These are phyloP conservation scores for Uncinocarpus reesii DNA, from an alignment of 2,329 filamentous ascomycete genomes.

Conservation along the genomic window DNA sequence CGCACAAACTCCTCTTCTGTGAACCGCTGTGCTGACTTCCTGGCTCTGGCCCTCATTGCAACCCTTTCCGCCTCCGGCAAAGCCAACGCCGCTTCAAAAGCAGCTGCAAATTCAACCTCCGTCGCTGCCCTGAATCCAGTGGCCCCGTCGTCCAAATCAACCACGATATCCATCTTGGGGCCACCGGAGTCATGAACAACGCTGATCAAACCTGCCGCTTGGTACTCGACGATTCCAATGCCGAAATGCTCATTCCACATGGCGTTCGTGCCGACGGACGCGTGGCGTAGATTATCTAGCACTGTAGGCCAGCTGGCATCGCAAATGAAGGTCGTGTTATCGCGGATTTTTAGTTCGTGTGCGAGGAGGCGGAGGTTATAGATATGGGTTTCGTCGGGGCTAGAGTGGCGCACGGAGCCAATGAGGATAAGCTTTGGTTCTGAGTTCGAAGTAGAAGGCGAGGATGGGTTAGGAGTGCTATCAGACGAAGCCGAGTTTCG, in stretches of 20 bases:
- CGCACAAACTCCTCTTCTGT: constrained; percentile 75
- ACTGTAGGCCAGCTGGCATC: constrained; percentile 86
- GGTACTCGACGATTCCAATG: constrained; percentile 96
- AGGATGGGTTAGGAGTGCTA: neutral
- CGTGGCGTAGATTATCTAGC: constrained; percentile 62
- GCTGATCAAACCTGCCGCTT: constrained; percentile 82
- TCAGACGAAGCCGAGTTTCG: constrained; percentile 20
- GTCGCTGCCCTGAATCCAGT: constrained; percentile 84
- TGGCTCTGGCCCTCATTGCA: constrained; percentile 63
- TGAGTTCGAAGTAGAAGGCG: constrained; percentile 13
- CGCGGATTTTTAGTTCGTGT: constrained; percentile 75
- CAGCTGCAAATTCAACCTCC: constrained; percentile 65
- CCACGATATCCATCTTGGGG: constrained; percentile 86
- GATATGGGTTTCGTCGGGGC: constrained; percentile 48
- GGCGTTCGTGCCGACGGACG: constrained; percentile 82
- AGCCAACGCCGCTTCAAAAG: constrained; percentile 67
- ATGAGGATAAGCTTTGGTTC: constrained; percentile 68
- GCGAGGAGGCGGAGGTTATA: constrained; percentile 79
- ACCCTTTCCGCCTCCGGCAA: constrained; percentile 52
- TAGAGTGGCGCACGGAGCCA: constrained; percentile 73
- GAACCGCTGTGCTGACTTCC: constrained; percentile 70
- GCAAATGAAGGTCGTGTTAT: constrained; percentile 74
- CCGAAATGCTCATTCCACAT: constrained; percentile 99
- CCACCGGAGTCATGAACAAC: constrained; percentile 92
- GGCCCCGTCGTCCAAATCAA: constrained; percentile 63